Conservation (phyloP, 2,329 filamentous ascomycete species). For the Aspergillus latus region DNA sequence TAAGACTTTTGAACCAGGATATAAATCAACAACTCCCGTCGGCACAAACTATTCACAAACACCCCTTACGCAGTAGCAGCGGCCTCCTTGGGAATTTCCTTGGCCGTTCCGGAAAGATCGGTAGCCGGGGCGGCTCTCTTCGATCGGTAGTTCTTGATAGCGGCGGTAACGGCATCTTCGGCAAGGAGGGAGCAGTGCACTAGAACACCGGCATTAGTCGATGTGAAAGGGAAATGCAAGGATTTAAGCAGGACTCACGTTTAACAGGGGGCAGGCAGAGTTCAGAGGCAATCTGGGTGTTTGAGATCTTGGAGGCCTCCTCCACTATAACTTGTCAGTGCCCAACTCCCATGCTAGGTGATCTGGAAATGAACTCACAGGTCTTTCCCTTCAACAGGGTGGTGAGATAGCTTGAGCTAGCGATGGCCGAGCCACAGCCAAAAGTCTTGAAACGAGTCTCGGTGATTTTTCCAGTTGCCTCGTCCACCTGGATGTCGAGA, state of each 20-base stretch:
- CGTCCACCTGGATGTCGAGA: conserved; percentile 88
- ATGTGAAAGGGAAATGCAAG: not conserved
- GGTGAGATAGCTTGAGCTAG: conserved; percentile 89
- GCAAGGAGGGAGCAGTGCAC: conserved; percentile 92
- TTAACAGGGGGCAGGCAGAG: conserved; percentile 88
- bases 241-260: conserved; percentile 53
- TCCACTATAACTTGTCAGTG: conserved; percentile 56
- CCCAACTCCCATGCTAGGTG: not conserved
- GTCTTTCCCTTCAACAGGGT: conserved; percentile 96
- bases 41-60: conserved; percentile 1
- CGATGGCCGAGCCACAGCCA: conserved; percentile 91
- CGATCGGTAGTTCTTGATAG: conserved; percentile 85
- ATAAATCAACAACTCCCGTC: conserved; percentile 11
- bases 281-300: conserved; percentile 98
- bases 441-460: conserved; percentile 99
- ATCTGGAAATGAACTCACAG: not conserved
- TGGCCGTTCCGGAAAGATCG: conserved; percentile 71
- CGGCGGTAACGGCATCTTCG: conserved; percentile 89
- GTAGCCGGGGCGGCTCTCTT: conserved; percentile 80
- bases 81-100: conserved; percentile 13
- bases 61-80: not conserved
- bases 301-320: conserved; percentile 87
- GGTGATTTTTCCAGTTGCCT: conserved; percentile 79
- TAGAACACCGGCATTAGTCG: conserved; percentile 35
- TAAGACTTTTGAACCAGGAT: conserved; percentile 11